Evolutionary conservation across 2,329 filamentous ascomycete genomes (phyloP).

Genomic region (Colletotrichum horii): DNA sequence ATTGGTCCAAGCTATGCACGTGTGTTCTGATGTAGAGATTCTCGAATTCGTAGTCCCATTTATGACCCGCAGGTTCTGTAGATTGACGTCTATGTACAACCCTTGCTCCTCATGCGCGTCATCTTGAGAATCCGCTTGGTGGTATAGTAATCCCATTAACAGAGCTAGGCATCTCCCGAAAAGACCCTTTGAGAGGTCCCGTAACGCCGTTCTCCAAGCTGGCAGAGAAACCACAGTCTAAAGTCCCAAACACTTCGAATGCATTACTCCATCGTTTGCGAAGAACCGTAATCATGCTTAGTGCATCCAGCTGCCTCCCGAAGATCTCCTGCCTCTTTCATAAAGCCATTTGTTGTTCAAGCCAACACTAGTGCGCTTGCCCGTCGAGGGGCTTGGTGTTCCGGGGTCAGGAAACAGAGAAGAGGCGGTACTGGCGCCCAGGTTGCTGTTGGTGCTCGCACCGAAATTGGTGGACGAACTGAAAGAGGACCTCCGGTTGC

Average conservation of each 20-base stretch:
- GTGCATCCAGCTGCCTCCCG: constrained; percentile 27
- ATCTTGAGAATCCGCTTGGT: background rate
- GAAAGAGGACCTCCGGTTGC: constrained; percentile 63
- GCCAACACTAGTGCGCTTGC: constrained; percentile 75
- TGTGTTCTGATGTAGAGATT: background rate
- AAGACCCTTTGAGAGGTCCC: background rate
- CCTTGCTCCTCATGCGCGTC: background rate
- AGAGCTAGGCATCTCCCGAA: background rate
- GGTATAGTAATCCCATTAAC: background rate
- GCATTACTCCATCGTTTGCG: background rate
- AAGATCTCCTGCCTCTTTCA: constrained; percentile 73
- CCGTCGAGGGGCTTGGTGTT: constrained; percentile 70
- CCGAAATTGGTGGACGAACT: constrained; percentile 60
- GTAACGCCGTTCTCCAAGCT: background rate
- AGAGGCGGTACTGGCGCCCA: constrained; percentile 48
- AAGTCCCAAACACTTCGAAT: background rate
- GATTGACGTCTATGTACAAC: background rate
- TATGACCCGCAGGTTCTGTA: background rate
- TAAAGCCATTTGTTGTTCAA: constrained; percentile 96
- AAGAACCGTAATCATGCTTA: background rate
- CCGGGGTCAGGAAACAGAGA: constrained; percentile 61
- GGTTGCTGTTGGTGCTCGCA: constrained; percentile 42
- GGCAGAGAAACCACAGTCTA: background rate
- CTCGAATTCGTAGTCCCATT: background rate
- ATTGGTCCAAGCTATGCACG: background rate